These are phyloP conservation scores for Oehlia diaphana DNA, from an alignment of 192 early-diverging fungal genomes.

Conservation along the genomic window DNA sequence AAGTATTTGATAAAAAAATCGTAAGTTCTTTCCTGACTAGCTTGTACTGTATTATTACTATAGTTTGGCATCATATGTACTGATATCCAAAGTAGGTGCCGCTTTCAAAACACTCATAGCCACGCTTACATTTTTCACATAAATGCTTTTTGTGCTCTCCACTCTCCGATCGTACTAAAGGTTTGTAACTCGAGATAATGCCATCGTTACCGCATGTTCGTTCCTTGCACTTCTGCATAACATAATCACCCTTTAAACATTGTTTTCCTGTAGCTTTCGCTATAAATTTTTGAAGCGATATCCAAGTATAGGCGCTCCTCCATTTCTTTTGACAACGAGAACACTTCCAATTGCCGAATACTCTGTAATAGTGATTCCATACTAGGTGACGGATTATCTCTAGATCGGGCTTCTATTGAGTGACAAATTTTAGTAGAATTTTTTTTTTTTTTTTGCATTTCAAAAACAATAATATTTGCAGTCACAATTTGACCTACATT, in stretches of 20 bases:
- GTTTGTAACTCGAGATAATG: not conserved
- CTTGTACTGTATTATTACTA: too few species aligned
- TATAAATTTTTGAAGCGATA: constrained; percentile 25
- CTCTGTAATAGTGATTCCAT: constrained; percentile 2
- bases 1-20: too few species aligned
- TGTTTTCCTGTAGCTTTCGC: not conserved
- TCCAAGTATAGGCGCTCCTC: constrained; percentile 25
- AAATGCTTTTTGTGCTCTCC: not conserved
- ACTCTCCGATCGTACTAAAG: not conserved
- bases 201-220: not conserved
- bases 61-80: too few species aligned
- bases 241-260: not conserved
- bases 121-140: constrained; percentile 8
- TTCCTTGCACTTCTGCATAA: not conserved
- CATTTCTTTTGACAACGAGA: not conserved
- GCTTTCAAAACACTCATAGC: not conserved
- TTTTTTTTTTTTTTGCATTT: not conserved
- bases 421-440: not conserved
- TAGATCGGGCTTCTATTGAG: not conserved
- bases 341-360: constrained; percentile 18
- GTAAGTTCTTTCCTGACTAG: too few species aligned
- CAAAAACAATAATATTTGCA: not conserved
- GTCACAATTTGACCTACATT: not conserved
- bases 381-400: constrained; percentile 4
- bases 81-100: not conserved